Percentiles rank a stretch among this genome's conserved stretches.
Conservation (phyloP, 2,329 filamentous ascomycete genomes). For the Scytalidium sp. region DNA sequence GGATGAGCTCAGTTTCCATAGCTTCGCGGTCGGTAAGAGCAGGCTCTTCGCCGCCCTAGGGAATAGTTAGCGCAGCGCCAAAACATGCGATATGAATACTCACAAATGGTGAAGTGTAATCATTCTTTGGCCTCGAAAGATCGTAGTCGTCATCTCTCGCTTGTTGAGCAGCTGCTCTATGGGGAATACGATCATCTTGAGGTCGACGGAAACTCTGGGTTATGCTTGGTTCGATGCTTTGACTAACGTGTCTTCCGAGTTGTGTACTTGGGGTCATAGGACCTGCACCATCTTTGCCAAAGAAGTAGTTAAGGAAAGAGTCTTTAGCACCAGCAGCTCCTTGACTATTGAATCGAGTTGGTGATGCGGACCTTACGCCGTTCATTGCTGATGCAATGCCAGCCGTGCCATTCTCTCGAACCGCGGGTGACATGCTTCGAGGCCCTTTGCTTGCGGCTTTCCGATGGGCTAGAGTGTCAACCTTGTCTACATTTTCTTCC, state of each 20-base stretch:
- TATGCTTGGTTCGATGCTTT: conserved; percentile 76
- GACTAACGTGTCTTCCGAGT: conserved; percentile 67
- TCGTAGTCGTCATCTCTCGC: conserved; percentile 39
- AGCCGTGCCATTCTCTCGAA: conserved; percentile 63
- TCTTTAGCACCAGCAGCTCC: conserved; percentile 67
- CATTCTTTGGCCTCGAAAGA: conserved; percentile 27
- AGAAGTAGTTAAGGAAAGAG: conserved; percentile 98
- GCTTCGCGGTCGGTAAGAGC: conserved; percentile 93
- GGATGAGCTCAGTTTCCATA: conserved; percentile 96
- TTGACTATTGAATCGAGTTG: conserved; percentile 59
- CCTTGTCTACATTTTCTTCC: conserved; percentile 46
- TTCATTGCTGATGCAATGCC: conserved; percentile 66
- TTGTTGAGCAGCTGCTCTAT: conserved; percentile 47
- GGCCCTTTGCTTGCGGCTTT: conserved; percentile 50
- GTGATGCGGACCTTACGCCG: conserved; percentile 58
- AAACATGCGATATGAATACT: conserved; percentile 27
- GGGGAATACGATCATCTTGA: conserved; percentile 44
- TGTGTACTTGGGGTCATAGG: conserved; percentile 30
- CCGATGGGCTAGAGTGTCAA: conserved; percentile 56
- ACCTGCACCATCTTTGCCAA: conserved; percentile 76
- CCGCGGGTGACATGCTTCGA: conserved; percentile 79
- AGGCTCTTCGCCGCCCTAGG: conserved; percentile 64
- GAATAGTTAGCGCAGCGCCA: conserved; percentile 14
- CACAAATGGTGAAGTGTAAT: conserved; percentile 44
- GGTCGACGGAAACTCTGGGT: conserved; percentile 76